phyloP scores from a whole-genome alignment of 1,139 yeast genomes.

The Yamadazyma songkhlaensis region DNA sequence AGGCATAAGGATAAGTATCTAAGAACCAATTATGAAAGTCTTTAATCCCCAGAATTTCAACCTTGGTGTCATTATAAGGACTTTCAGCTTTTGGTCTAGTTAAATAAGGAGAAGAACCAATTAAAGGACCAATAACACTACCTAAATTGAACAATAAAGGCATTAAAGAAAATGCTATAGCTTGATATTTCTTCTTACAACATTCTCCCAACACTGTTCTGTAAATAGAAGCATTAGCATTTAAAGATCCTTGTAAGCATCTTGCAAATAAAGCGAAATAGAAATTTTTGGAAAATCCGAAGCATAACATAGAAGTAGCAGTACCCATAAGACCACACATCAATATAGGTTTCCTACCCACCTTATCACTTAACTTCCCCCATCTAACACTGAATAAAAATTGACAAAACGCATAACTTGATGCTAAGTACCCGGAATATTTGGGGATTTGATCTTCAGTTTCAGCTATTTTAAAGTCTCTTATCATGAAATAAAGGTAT shows the following conservation, averaged over 20 bases:
- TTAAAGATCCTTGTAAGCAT: slow-evolving; percentile 50
- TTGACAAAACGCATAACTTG: slow-evolving; percentile 53
- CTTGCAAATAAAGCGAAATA: slow-evolving; percentile 52
- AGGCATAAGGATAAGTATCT: slow-evolving; percentile 48
- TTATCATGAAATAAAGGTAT: slow-evolving; percentile 60
- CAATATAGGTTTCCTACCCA: slow-evolving; percentile 57
- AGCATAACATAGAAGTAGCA: slow-evolving; percentile 40
- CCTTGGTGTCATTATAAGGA: slow-evolving; percentile 5
- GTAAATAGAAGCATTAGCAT: slow-evolving; percentile 60
- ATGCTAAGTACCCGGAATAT: slow-evolving; percentile 57
- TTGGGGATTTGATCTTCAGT: slow-evolving; percentile 51
- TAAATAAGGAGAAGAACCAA: slow-evolving; percentile 43
- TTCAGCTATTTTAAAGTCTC: slow-evolving; percentile 51
- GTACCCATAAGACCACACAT: slow-evolving; percentile 52
- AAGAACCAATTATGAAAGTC: slow-evolving; percentile 4
- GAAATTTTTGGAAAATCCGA: slow-evolving; percentile 52
- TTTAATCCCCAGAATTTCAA: neutral
- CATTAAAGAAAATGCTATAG: slow-evolving; percentile 56
- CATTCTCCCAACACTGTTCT: slow-evolving; percentile 61
- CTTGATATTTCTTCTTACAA: slow-evolving; percentile 57
- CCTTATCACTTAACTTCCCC: slow-evolving; percentile 52
- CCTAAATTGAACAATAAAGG: slow-evolving; percentile 61
- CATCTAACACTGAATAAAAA: slow-evolving; percentile 54
- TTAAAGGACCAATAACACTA: slow-evolving; percentile 43
- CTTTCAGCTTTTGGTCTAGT: slow-evolving; percentile 25